Conservation (phyloP, 2,329 filamentous ascomycete species). For the Penicillium sp. region DNA sequence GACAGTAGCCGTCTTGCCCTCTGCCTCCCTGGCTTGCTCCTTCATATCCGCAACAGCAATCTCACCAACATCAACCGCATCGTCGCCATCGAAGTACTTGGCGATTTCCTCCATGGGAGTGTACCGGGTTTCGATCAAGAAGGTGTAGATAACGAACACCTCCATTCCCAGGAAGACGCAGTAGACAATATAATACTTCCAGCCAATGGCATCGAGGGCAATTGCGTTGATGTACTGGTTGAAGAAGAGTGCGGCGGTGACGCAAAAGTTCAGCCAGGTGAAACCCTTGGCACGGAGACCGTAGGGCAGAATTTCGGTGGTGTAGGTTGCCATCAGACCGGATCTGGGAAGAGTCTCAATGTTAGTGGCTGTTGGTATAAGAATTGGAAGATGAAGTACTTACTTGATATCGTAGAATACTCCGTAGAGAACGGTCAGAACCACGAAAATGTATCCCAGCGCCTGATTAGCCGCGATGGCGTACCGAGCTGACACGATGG, state of each 20-base stretch:
- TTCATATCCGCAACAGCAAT: constrained; percentile 17
- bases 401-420: constrained; percentile 39
- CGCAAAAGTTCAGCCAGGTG: constrained; percentile 36
- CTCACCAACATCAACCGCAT: constrained; percentile 20
- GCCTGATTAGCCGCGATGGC: constrained; percentile 35
- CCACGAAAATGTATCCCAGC: constrained; percentile 46
- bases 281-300: constrained; percentile 54
- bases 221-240: constrained; percentile 36
- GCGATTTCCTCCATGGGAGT: constrained; percentile 46
- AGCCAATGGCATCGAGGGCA: constrained; percentile 37
- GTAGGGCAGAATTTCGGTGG: constrained; percentile 32
- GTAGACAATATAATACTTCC: constrained; percentile 45
- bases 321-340: constrained; percentile 3
- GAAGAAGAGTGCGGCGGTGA: constrained; percentile 36
- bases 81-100: constrained; percentile 31
- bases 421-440: constrained; percentile 51
- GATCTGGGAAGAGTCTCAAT: neutral
- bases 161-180: constrained; percentile 38
- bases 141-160: constrained; percentile 41
- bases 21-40: constrained; percentile 16
- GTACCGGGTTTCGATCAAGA: constrained; percentile 40
- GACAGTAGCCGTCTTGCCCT: constrained; percentile 1
- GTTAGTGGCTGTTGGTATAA: neutral
- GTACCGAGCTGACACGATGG: constrained; percentile 45
- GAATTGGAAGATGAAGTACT: neutral